Conservation (phyloP, 2,329 filamentous ascomycete genomes). For the Botryotinia globosa region DNA sequence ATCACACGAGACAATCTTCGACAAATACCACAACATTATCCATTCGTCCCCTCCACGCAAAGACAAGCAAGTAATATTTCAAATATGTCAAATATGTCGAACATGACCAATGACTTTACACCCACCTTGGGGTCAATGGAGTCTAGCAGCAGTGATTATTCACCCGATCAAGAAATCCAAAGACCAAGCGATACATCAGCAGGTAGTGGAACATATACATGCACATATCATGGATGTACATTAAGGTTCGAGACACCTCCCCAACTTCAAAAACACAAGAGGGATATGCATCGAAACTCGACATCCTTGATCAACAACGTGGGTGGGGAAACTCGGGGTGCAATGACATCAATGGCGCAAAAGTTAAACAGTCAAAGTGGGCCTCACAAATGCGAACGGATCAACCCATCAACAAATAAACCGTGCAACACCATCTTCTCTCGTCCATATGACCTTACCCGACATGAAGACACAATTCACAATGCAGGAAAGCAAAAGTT, state of each 20-base stretch:
- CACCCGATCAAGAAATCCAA: conserved; percentile 31
- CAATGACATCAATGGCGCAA: conserved; percentile 52
- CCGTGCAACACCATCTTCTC: conserved; percentile 94
- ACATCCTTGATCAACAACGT: conserved; percentile 47
- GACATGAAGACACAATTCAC: conserved; percentile 97
- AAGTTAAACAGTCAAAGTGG: conserved; percentile 81
- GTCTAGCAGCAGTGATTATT: conserved; percentile 41
- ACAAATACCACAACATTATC: conserved; percentile 36
- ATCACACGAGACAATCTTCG: conserved; percentile 32
- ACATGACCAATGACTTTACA: conserved; percentile 35
- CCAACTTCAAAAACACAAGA: conserved; percentile 91
- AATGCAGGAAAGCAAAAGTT: conserved; percentile 94
- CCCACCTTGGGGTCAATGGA: conserved; percentile 43
- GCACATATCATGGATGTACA: conserved; percentile 89
- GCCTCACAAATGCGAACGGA: conserved; percentile 86
- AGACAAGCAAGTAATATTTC: conserved; percentile 29
- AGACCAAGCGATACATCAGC: conserved; percentile 64
- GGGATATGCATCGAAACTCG: conserved; percentile 77
- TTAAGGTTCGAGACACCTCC: conserved; percentile 83
- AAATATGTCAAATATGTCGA: conserved; percentile 27
- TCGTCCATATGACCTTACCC: conserved; percentile 89
- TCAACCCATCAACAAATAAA: conserved; percentile 93
- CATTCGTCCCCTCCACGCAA: conserved; percentile 34
- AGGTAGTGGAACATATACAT: conserved; percentile 89
- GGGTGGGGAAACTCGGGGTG: conserved; percentile 28